Base-by-base conservation (phyloP, 352 stramenopile genomes). In the Globisporangium splendens region DNA sequence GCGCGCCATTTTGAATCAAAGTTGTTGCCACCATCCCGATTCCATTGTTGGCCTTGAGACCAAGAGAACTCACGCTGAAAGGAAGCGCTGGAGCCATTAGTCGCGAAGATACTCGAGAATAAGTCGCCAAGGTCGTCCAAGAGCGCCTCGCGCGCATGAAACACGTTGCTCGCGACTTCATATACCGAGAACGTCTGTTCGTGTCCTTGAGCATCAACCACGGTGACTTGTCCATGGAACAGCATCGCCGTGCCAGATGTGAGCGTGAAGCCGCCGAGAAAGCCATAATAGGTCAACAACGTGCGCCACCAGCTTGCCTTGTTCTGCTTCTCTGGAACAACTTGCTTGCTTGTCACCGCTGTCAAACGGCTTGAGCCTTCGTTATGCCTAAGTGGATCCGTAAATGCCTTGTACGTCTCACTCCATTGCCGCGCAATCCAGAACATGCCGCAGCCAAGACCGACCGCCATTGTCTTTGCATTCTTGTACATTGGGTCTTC, bases 1-100 rank as follows among this genome's bases (percentile, higher is more conserved):
- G 15, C 8, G 28, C 59, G 21, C 61, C 60, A 71, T 15, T 35
- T 46, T 21, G 54, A 12, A 8, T 67, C 42, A 41, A 67, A 70
- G 4, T 52, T 39, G 38, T 54, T 46, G n/a, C 62, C 42, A 6
- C 61, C 42, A 0, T 18, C 8, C 15, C 33, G 28, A 1, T 20
- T 6, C 20, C 28, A 35, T 10, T 35, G 38, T 33, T 24, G 44
- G 24, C 24, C 8, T 43, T 18, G 13, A 44, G 10, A 44, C 13
- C 13, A 44, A n/a, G 13, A n/a, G 5, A 15, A 44, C 39, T 44
- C 39, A 8, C 28, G 28, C 28, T 35, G 28, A 8, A 35, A 10
- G 5, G 28, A 35, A 4, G 28, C 1, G 28, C 28, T 35, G 24
- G 24, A 2, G 24, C 5, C 24, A 5, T 31, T 2, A 31, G 24